Percentiles rank a stretch among this genome's conserved stretches.
These are phyloP conservation scores for Citrus maxima DNA, from an alignment of 345 rosid species.

Conservation along the genomic window DNA sequence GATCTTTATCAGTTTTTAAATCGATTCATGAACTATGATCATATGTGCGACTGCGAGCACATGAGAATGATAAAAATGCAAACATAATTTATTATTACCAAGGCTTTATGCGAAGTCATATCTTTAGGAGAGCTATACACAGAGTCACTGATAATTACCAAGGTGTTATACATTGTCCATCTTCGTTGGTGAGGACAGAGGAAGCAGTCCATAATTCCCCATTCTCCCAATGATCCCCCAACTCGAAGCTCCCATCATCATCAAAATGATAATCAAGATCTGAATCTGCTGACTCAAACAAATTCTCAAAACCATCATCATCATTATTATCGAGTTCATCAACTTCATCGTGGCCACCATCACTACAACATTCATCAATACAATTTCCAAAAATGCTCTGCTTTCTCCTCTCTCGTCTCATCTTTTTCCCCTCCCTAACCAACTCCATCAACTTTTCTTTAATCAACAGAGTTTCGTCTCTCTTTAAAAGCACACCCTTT, in stretches of 20 bases:
- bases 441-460: conserved; percentile 57
- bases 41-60: not conserved
- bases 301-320: conserved; percentile 68
- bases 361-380: not conserved
- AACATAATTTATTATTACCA: too few relatives aligned
- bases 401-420: conserved; percentile 60
- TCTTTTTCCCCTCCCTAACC: conserved; percentile 61
- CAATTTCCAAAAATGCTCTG: conserved; percentile 10
- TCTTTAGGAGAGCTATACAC: not conserved
- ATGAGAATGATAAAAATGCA: not conserved
- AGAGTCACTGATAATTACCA: conserved; percentile 39
- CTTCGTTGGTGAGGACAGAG: conserved; percentile 12
- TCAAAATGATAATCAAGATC: conserved; percentile 48
- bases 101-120: too few relatives aligned
- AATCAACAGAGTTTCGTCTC: conserved; percentile 45
- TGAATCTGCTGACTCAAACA: conserved; percentile 57
- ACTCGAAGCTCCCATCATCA: conserved; percentile 20
- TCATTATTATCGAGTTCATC: conserved; percentile 27
- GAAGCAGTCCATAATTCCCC: conserved; percentile 57
- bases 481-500: conserved; percentile 60
- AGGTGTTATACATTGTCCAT: conserved; percentile 27
- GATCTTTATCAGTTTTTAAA: too few relatives aligned
- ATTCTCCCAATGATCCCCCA: conserved; percentile 12
- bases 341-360: conserved; percentile 11
- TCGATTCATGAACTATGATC: too few relatives aligned